A percentile compares a stretch with the other conserved stretches of the same genome.
Conservation (phyloP, 768 basidiomycete species). For the Trametes villosa region DNA sequence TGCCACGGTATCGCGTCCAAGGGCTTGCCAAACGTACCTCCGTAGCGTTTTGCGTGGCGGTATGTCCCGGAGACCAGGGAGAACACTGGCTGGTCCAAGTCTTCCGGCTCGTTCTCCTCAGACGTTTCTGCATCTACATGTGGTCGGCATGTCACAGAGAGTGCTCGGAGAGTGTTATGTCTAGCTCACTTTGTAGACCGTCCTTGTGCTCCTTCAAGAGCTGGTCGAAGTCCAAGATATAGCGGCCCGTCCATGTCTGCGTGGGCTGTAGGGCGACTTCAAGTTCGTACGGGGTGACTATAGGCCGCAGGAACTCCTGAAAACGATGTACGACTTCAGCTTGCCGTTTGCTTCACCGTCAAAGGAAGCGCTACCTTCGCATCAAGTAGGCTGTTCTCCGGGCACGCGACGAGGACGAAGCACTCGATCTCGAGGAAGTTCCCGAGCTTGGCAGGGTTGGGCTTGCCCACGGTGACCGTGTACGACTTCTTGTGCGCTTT, state of each 20-base stretch:
- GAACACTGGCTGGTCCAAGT: conserved; percentile 78
- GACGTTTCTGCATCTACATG: neutral
- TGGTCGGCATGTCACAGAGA: too few relatives aligned
- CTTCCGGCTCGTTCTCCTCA: conserved; percentile 43
- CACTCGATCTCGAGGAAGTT: conserved; percentile 98
- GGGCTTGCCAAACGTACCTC: conserved; percentile 38
- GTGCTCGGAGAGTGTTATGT: too few relatives aligned
- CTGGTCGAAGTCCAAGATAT: conserved; percentile 77
- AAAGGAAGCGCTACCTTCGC: conserved; percentile 51
- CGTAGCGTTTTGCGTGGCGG: conserved; percentile 74
- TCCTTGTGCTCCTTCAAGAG: conserved; percentile 48
- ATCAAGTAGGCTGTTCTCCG: conserved; percentile 85
- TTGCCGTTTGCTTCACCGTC: neutral
- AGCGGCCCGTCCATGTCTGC: conserved; percentile 74
- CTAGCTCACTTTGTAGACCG: conserved; percentile 7
- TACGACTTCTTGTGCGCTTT: conserved; percentile 85
- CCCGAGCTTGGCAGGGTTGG: conserved; percentile 92
- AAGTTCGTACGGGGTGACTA: conserved; percentile 93
- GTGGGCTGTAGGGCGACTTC: conserved; percentile 75
- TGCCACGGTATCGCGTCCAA: neutral
- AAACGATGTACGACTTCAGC: neutral
- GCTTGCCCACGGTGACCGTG: conserved; percentile 92
- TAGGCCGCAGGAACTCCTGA: conserved; percentile 88
- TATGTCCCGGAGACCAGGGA: conserved; percentile 88
- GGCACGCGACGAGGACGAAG: conserved; percentile 93